Evolutionary conservation across 1,284 basidiomycete genomes (phyloP).

Genomic region (Cryptococcus amylolentus): DNA sequence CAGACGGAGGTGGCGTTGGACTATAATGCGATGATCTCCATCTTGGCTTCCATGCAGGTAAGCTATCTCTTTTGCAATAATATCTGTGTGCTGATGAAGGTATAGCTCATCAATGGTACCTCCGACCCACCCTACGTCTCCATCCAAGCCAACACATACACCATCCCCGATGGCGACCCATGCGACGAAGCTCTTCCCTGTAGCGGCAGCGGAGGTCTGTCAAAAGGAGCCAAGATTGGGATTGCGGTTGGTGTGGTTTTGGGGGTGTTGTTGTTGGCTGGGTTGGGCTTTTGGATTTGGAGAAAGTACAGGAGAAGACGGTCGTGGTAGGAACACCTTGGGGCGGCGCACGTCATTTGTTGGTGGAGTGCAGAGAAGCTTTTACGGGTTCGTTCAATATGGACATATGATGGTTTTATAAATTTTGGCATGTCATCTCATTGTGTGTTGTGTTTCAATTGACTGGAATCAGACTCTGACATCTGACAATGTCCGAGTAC

Average conservation of each 20-base stretch:
- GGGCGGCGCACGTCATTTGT: no score
- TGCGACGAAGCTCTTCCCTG: conserved; percentile 71
- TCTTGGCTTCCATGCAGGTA: conserved; percentile 61
- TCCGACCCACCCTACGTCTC: conserved; percentile 75
- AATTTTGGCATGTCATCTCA: no score
- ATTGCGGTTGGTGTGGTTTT: conserved; percentile 70
- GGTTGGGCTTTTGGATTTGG: neutral
- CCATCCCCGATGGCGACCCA: conserved; percentile 63
- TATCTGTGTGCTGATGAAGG: neutral
- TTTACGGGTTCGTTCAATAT: no score
- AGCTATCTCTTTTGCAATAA: conserved; percentile 3
- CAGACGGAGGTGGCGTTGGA: conserved; percentile 47
- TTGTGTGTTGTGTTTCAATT: no score
- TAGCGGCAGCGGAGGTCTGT: conserved; percentile 49
- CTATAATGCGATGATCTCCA: conserved; percentile 80
- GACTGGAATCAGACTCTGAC: no score
- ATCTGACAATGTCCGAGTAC: no score
- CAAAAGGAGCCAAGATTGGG: conserved; percentile 56
- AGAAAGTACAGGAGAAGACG: neutral
- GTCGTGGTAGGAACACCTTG: neutral
- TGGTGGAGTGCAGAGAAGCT: no score
- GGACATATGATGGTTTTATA: no score
- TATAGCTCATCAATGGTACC: conserved; percentile 25
- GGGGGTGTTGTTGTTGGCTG: conserved; percentile 56
- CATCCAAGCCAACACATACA: conserved; percentile 65